These are phyloP conservation scores for Microbotryum violaceum DNA, from an alignment of 1,284 basidiomycete genomes.

Conservation along the genomic window DNA sequence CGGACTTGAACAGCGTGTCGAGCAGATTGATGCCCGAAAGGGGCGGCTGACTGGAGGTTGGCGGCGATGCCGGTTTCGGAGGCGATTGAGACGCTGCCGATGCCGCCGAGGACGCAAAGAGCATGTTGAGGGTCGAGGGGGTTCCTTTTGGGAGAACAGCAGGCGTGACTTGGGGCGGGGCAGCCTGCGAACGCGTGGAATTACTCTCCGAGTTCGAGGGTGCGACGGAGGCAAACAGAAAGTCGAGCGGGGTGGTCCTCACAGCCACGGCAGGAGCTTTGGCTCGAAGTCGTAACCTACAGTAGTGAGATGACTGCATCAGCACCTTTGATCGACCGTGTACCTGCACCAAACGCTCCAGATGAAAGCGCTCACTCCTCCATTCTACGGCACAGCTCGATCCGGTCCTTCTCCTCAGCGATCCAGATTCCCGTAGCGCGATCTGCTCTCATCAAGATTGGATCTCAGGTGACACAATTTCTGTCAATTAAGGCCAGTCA, in stretches of 20 bases:
- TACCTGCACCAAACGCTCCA: slow-evolving; percentile 3
- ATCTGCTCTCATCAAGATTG: slow-evolving; percentile 19
- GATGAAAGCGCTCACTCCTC: slow-evolving; percentile 27
- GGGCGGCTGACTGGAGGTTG: slow-evolving; percentile 3
- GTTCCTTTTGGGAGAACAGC: neutral
- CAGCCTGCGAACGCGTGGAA: slow-evolving; percentile 11
- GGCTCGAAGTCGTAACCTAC: neutral
- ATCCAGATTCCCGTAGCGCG: slow-evolving; percentile 70
- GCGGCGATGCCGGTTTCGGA: slow-evolving; percentile 15
- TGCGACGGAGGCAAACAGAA: slow-evolving; percentile 19
- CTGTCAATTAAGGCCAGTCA: neutral
- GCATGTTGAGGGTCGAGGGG: slow-evolving; percentile 32
- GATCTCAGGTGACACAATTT: neutral
- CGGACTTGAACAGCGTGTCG: slow-evolving; percentile 37
- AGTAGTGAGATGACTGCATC: neutral
- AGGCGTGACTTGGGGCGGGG: slow-evolving; percentile 19
- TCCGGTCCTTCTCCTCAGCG: slow-evolving; percentile 60
- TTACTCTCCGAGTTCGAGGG: slow-evolving; percentile 17
- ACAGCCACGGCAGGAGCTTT: neutral
- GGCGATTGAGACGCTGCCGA: neutral
- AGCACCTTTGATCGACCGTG: slow-evolving; percentile 16
- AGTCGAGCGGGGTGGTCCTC: slow-evolving; percentile 13
- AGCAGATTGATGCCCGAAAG: slow-evolving; percentile 20
- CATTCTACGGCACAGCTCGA: slow-evolving; percentile 50
- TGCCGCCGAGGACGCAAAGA: slow-evolving; percentile 32